Evolutionary conservation across 768 basidiomycete genomes (phyloP).

Genomic region (Macrolepiota fuliginosa): DNA sequence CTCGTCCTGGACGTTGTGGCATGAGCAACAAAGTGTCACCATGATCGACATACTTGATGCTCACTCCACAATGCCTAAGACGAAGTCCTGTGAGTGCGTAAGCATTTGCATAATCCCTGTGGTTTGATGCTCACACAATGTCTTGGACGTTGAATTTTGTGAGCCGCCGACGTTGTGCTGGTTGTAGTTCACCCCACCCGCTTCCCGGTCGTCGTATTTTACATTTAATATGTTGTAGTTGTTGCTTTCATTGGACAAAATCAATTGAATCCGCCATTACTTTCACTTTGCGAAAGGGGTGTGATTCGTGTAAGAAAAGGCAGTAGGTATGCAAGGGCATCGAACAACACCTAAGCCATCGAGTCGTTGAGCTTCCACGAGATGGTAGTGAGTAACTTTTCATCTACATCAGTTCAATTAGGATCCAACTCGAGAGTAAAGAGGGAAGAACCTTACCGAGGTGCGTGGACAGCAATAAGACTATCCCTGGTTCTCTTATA

Average conservation of each 20-base stretch:
- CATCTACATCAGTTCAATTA: slow-evolving; percentile 50
- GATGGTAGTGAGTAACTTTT: slow-evolving; percentile 95
- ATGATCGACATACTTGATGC: too few relatives aligned
- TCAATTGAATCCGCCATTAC: not conserved
- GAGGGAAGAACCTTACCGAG: slow-evolving; percentile 51
- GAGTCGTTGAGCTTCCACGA: slow-evolving; percentile 50
- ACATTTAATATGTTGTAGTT: not conserved
- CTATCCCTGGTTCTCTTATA: slow-evolving; percentile 91
- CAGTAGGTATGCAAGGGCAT: not conserved
- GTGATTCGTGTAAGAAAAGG: not conserved
- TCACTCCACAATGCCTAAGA: too few relatives aligned
- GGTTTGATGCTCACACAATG: too few relatives aligned
- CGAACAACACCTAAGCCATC: slow-evolving; percentile 6
- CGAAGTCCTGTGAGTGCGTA: too few relatives aligned
- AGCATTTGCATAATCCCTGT: too few relatives aligned
- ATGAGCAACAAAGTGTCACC: too few relatives aligned
- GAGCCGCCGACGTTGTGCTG: too few relatives aligned
- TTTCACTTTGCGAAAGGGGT: not conserved
- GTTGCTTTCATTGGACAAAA: not conserved
- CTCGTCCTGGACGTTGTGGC: too few relatives aligned
- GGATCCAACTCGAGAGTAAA: not conserved
- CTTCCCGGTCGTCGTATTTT: too few relatives aligned
- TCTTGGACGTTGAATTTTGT: too few relatives aligned
- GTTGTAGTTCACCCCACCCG: too few relatives aligned
- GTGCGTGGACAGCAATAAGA: slow-evolving; percentile 91